Evolutionary conservation across 164 flowering plant species (phyloP).

Genomic region (Buxus sempervirens): DNA sequence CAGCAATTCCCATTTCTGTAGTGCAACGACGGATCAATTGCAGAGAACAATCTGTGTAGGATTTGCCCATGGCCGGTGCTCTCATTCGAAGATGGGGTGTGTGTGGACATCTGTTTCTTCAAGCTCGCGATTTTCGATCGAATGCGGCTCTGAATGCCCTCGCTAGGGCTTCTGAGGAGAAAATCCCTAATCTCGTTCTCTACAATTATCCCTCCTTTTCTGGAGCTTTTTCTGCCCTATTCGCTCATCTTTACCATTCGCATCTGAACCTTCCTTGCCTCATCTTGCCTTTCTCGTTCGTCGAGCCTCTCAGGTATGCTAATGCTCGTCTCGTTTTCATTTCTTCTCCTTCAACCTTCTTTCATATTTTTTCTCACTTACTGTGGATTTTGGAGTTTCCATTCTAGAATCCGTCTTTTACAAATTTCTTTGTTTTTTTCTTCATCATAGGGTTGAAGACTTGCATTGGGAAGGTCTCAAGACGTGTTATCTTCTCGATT

Average conservation of each 20-base stretch:
- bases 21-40: no score
- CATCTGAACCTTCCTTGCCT: conserved; percentile 58
- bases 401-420: not conserved
- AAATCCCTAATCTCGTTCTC: conserved; percentile 51
- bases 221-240: conserved; percentile 78
- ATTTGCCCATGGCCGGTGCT: not conserved
- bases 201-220: conserved; percentile 95
- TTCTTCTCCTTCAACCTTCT: not conserved
- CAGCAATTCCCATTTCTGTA: no score
- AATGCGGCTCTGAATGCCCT: conserved; percentile 76
- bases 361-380: not conserved
- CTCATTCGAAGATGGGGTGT: conserved; percentile 4
- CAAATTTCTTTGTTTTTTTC: conserved; percentile 3
- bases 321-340: not conserved
- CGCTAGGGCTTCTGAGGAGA: conserved; percentile 47
- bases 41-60: no score
- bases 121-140: conserved; percentile 54
- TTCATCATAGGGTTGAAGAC: conserved; percentile 56
- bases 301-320: conserved; percentile 65
- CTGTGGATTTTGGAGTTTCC: not conserved
- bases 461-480: conserved; percentile 48
- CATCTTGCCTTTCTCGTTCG: conserved; percentile 75
- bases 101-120: not conserved
- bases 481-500: conserved; percentile 81
- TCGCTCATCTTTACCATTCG: conserved; percentile 77